Evolutionary conservation across 306 rosid genomes (phyloP).

Genomic region (Coriaria nepalensis): DNA sequence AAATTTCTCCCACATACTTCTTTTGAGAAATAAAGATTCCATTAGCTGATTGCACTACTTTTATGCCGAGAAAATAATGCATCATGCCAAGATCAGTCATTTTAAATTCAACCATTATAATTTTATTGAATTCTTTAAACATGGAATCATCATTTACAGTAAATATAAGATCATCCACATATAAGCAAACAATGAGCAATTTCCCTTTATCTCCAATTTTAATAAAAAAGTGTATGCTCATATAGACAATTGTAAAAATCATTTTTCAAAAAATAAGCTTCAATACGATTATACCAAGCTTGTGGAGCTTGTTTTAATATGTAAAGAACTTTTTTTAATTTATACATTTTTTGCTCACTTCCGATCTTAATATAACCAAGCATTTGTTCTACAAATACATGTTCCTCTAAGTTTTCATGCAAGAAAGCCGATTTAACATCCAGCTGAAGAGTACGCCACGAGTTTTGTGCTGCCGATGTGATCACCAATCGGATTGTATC

Average conservation of each 20-base stretch:
- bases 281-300: conserved; percentile 6
- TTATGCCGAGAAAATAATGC: neutral
- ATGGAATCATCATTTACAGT: too few relatives aligned
- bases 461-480: neutral
- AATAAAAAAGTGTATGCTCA: neutral
- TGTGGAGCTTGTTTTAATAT: neutral
- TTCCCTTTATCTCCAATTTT: too few relatives aligned
- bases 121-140: neutral
- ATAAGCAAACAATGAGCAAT: too few relatives aligned
- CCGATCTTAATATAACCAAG: neutral
- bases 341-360: neutral
- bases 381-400: neutral
- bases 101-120: neutral
- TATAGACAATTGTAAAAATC: neutral
- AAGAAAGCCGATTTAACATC: neutral
- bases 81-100: neutral
- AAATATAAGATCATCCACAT: too few relatives aligned
- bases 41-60: neutral
- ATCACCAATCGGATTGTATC: conserved; percentile 2
- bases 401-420: neutral
- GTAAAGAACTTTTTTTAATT: neutral
- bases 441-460: neutral
- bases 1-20: neutral
- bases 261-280: neutral
- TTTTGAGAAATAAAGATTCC: neutral